Evolutionary conservation across 169 alveolate genomes (phyloP), one percentile per base, ranked within the genome.

Genomic region (Plasmodium fragile): DNA sequence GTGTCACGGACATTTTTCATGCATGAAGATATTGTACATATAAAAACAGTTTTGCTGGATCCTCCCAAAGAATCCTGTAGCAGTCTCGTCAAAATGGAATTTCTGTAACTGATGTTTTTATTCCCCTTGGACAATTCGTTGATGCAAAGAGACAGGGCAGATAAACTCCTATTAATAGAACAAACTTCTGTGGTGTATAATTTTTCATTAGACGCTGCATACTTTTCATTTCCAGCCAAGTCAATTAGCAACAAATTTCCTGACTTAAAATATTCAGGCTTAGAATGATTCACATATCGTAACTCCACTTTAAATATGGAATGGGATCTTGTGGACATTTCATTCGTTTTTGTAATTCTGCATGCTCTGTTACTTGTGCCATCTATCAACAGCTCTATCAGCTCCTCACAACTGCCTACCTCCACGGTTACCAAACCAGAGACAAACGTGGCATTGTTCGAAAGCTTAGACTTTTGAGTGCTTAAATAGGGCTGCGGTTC

Each of bases 291-390:
- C 2, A 55, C 52, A 65, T 92, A 79, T 16, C 94, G 81, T 52
- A 92, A 75, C 49, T 95, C 96, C 22, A 97, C 94, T 90, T 96
- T 96, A 95, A 96, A 97, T 65, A 97, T 96, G 2, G 98, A 95
- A 93, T 97, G 98, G 39, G 97, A 95, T 71, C 98, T 69, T 69
- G 97, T 95, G 45, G 96, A 92, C 97, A 96, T 97, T 43, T 94
- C 97, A 89, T 97, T 97, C 82, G 94, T 95, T 79, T 94, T 92
- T 0, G 98, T 97, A 39, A 95, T 95, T 81, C 98, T 82, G n/a
- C 95, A 96, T 83, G 96, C 96, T 79, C 98, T 69, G 70, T 96
- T 96, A 80, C 87, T 91, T 53, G 97, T 96, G 1, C 98, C 98
- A 78, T 89, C 85, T 78, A 92, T 59, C 79, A 97, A 92, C 25